Percentiles rank a stretch among this genome's conserved stretches.
phyloP scores from a whole-genome alignment of 1,284 basidiomycete species.

The Leccinum colubrinum region DNA sequence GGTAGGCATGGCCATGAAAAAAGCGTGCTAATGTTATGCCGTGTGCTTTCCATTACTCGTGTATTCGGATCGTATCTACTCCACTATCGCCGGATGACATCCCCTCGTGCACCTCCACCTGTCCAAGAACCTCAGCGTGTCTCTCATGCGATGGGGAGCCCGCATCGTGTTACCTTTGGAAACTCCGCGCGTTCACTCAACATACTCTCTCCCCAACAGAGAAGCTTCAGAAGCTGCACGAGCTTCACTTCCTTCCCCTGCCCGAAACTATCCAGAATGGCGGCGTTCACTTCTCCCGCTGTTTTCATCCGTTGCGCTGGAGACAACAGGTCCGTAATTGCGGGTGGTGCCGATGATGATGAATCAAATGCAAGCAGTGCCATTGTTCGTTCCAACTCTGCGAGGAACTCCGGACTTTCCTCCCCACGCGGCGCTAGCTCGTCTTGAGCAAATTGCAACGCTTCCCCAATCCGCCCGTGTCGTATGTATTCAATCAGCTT shows the following conservation, averaged over 20 bases:
- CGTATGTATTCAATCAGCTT: slow-evolving; percentile 95
- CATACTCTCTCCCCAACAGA: slow-evolving; percentile 87
- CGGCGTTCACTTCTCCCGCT: slow-evolving; percentile 92
- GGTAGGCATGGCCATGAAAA: slow-evolving; percentile 12
- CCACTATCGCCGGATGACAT: slow-evolving; percentile 15
- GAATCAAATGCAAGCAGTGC: slow-evolving; percentile 90
- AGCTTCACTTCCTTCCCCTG: slow-evolving; percentile 93
- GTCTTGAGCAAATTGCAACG: slow-evolving; percentile 87
- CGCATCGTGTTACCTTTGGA: slow-evolving; percentile 53
- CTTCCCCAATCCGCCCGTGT: slow-evolving; percentile 74
- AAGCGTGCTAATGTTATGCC: slow-evolving; percentile 6
- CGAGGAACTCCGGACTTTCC: slow-evolving; percentile 90
- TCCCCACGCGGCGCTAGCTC: slow-evolving; percentile 95
- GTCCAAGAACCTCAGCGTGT: slow-evolving; percentile 19
- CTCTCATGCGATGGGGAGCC: slow-evolving; percentile 8
- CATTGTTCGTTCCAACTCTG: slow-evolving; percentile 94
- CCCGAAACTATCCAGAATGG: slow-evolving; percentile 88
- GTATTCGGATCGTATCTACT: slow-evolving; percentile 23
- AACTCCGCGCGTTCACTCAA: slow-evolving; percentile 75
- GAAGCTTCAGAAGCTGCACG: slow-evolving; percentile 79
- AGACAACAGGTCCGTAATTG: slow-evolving; percentile 78
- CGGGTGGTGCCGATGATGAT: slow-evolving; percentile 57
- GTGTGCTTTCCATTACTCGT: slow-evolving; percentile 19
- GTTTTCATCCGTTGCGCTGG: slow-evolving; percentile 90
- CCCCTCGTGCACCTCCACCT: slow-evolving; percentile 35